phyloP scores from a whole-genome alignment of 768 basidiomycete species.

The Clitopilus hobsonii region DNA sequence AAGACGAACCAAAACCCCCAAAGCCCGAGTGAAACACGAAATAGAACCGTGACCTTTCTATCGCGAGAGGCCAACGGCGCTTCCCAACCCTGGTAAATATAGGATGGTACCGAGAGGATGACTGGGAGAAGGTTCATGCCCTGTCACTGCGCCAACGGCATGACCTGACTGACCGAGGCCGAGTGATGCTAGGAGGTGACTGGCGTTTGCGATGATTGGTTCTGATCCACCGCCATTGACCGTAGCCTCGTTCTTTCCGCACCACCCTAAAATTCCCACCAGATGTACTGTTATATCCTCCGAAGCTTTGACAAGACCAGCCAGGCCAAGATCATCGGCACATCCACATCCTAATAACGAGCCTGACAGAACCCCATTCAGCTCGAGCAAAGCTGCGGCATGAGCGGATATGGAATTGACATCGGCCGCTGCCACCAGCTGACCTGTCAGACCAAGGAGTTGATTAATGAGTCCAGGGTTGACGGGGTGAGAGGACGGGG shows the following conservation, averaged over 20 bases:
- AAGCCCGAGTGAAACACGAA: too few species aligned
- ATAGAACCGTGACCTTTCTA: background rate
- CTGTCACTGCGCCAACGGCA: background rate
- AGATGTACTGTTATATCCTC: constrained; percentile 4
- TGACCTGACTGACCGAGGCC: background rate
- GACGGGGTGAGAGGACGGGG: background rate
- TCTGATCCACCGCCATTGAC: background rate
- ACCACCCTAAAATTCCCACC: constrained; percentile 10
- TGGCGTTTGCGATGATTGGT: background rate
- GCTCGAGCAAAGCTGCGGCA: background rate
- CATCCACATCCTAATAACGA: constrained; percentile 8
- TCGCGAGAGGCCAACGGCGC: background rate
- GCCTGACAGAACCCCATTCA: background rate
- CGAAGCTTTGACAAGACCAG: constrained; percentile 3
- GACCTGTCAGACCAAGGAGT: background rate
- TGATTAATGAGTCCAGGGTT: background rate
- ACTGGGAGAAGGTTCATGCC: background rate
- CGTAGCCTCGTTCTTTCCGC: background rate
- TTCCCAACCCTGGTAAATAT: background rate
- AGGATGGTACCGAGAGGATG: background rate
- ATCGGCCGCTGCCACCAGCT: background rate
- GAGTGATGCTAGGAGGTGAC: background rate
- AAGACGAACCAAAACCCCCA: too few species aligned
- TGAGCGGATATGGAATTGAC: background rate
- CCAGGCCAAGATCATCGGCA: constrained; percentile 3